Evolutionary conservation across 2,329 filamentous ascomycete species (phyloP).

Genomic region (Botrytis galanthina): DNA sequence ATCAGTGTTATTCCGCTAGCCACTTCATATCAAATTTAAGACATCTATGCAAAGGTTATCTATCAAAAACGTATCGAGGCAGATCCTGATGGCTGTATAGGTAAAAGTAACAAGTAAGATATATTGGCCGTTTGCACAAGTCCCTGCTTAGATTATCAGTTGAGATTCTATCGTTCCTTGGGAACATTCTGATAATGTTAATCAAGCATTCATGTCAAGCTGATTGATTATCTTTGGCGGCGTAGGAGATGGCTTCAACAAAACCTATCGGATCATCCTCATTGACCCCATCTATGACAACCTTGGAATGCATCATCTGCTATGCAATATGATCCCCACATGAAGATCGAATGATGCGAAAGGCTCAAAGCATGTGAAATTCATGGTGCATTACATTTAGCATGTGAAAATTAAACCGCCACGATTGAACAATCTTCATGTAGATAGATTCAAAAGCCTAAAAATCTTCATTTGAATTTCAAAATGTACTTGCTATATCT

Average conservation of each 20-base stretch:
- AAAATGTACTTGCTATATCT: slow-evolving; percentile 9
- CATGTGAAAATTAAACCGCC: slow-evolving; percentile 1
- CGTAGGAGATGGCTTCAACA: not conserved
- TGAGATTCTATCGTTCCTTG: not conserved
- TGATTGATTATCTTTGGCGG: not conserved
- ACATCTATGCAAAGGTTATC: not conserved
- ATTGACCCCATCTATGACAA: not conserved
- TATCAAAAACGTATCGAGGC: not conserved
- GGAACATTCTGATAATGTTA: not conserved
- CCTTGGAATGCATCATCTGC: slow-evolving; percentile 5
- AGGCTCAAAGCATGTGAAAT: slow-evolving; percentile 1
- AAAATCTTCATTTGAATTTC: not conserved
- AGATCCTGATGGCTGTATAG: not conserved
- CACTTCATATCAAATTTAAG: not conserved
- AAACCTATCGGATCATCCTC: not conserved
- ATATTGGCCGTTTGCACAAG: not conserved
- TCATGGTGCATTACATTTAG: not conserved
- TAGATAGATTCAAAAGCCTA: not conserved
- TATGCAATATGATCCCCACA: not conserved
- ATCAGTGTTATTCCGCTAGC: not conserved
- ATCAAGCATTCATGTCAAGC: not conserved
- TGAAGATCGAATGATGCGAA: not conserved
- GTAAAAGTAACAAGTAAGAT: not conserved
- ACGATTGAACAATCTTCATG: too few species aligned
- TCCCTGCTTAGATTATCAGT: not conserved